Evolutionary conservation across 345 rosid species (phyloP).

Genomic region (Angophora floribunda): DNA sequence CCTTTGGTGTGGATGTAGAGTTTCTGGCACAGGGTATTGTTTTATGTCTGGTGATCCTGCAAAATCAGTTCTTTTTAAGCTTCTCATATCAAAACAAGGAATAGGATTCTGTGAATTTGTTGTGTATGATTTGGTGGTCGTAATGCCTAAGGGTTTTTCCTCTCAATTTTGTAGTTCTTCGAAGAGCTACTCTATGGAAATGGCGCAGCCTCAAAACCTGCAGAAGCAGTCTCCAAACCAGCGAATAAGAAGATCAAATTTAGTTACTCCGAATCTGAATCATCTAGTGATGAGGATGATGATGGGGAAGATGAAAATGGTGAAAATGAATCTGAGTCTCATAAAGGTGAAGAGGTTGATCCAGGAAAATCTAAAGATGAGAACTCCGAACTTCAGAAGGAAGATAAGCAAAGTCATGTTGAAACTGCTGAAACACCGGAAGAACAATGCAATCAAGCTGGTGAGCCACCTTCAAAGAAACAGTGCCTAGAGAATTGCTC

Average conservation of each 20-base stretch:
- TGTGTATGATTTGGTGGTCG: not conserved
- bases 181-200: constrained; percentile 68
- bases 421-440: constrained; percentile 17
- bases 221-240: constrained; percentile 39
- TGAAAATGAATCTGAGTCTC: constrained; percentile 16
- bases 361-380: constrained; percentile 16
- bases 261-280: constrained; percentile 28
- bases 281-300: constrained; percentile 44
- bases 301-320: constrained; percentile 11
- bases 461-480: constrained; percentile 66
- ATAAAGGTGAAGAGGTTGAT: constrained; percentile 6
- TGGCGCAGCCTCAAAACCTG: constrained; percentile 16
- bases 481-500: constrained; percentile 37
- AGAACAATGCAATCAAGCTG: constrained; percentile 16
- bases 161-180: constrained; percentile 37
- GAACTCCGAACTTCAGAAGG: constrained; percentile 9
- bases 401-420: constrained; percentile 6
- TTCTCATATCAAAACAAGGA: not conserved
- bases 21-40: not conserved
- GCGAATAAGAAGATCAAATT: constrained; percentile 73
- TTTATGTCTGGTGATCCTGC: not conserved
- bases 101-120: not conserved
- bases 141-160: not conserved
- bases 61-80: not conserved
- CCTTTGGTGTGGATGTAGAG: not conserved